Evolutionary conservation across 306 rosid genomes (phyloP).

Genomic region (Vigna radiata): DNA sequence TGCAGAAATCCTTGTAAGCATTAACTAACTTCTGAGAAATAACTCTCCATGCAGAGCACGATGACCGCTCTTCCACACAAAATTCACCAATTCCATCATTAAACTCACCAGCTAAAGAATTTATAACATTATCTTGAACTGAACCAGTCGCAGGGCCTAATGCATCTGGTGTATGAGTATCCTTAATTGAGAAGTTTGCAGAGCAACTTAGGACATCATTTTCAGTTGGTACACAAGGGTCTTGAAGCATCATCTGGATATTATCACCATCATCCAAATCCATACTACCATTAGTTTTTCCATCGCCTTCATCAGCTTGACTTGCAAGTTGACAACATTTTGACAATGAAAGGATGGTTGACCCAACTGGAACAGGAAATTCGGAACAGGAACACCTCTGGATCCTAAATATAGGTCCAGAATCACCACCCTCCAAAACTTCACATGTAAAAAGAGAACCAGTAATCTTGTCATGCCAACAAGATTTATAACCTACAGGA

Average conservation of each 20-base stretch:
- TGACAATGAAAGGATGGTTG: conserved; percentile 63
- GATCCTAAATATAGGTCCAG: conserved; percentile 89
- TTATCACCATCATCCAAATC: conserved; percentile 57
- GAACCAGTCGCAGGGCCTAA: conserved; percentile 47
- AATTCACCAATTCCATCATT: conserved; percentile 86
- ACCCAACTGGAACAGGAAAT: conserved; percentile 64
- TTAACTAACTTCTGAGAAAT: conserved; percentile 65
- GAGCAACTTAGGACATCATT: conserved; percentile 78
- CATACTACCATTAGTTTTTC: conserved; percentile 44
- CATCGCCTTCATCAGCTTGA: conserved; percentile 56
- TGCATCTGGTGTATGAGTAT: conserved; percentile 45
- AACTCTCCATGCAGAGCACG: conserved; percentile 76
- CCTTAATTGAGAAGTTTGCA: conserved; percentile 51
- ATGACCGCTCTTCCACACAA: conserved; percentile 74
- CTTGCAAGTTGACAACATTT: conserved; percentile 48
- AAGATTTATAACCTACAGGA: conserved; percentile 86
- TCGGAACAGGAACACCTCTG: conserved; percentile 78
- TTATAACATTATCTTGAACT: conserved; percentile 46
- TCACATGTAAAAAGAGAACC: conserved; percentile 85
- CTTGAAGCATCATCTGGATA: conserved; percentile 74
- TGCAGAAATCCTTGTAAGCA: conserved; percentile 67
- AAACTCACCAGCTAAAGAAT: conserved; percentile 43
- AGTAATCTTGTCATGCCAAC: conserved; percentile 95
- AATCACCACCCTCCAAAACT: conserved; percentile 86
- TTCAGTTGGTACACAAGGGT: conserved; percentile 67